These are phyloP conservation scores for Phialemonium atrogriseum DNA, from an alignment of 2,329 filamentous ascomycete species.

Conservation along the genomic window DNA sequence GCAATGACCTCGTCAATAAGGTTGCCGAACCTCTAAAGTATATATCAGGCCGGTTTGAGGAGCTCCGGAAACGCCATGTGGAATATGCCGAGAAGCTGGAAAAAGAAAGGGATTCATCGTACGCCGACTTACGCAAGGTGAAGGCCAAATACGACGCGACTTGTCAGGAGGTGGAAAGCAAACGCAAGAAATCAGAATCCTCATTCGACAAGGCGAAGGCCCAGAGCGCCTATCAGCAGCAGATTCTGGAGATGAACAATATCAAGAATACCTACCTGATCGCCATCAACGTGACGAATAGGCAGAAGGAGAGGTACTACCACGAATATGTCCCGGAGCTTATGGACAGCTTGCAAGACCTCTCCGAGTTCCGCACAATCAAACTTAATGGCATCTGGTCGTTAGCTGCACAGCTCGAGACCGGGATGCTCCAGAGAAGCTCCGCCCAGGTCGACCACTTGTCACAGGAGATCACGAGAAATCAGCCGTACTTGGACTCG, in stretches of 20 bases:
- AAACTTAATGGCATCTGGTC: slow-evolving; percentile 85
- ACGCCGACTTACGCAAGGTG: slow-evolving; percentile 77
- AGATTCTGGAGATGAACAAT: slow-evolving; percentile 93
- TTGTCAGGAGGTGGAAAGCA: slow-evolving; percentile 90
- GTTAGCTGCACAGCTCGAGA: slow-evolving; percentile 70
- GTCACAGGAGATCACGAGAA: slow-evolving; percentile 73
- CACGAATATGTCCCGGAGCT: slow-evolving; percentile 93
- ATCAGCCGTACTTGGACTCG: slow-evolving; percentile 81
- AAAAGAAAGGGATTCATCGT: slow-evolving; percentile 77
- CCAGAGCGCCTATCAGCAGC: slow-evolving; percentile 84
- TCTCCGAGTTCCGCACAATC: slow-evolving; percentile 79
- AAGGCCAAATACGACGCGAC: slow-evolving; percentile 89
- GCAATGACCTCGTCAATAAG: slow-evolving; percentile 66
- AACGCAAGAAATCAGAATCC: slow-evolving; percentile 89
- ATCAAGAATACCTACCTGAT: slow-evolving; percentile 98
- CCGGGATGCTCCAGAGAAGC: slow-evolving; percentile 67
- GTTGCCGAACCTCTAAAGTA: slow-evolving; percentile 82
- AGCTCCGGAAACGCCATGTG: slow-evolving; percentile 81
- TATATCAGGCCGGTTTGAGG: slow-evolving; percentile 70
- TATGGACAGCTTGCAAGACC: slow-evolving; percentile 85
- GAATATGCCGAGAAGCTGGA: slow-evolving; percentile 87
- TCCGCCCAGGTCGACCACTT: slow-evolving; percentile 65
- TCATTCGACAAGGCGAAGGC: slow-evolving; percentile 94
- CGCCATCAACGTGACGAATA: slow-evolving; percentile 92
- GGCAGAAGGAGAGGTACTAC: slow-evolving; percentile 95